Evolutionary conservation across 768 basidiomycete genomes (phyloP).

Genomic region (Trametes gibbosa): DNA sequence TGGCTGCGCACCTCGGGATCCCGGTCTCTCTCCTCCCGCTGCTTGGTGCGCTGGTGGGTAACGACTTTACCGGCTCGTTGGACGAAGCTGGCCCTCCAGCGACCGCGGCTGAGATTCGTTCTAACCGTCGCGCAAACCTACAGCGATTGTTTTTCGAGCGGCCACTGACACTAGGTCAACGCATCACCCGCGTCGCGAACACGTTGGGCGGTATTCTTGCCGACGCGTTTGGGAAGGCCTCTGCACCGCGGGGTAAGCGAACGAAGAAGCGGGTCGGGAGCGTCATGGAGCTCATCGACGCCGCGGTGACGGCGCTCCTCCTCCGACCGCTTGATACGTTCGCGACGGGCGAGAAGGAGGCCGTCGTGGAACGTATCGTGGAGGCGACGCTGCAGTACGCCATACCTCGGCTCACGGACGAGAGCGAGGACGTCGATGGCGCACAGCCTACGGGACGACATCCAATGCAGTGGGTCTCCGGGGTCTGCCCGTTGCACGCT

Average conservation of each 20-base stretch:
- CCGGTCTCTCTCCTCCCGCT: slow-evolving; percentile 74
- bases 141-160: slow-evolving; percentile 70
- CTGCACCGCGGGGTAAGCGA: slow-evolving; percentile 28
- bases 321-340: slow-evolving; percentile 45
- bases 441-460: too few relatives aligned
- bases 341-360: slow-evolving; percentile 61
- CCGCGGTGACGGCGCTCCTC: slow-evolving; percentile 59
- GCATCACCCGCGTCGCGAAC: slow-evolving; percentile 62
- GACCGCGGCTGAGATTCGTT: slow-evolving; percentile 43
- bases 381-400: slow-evolving; percentile 77
- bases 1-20: slow-evolving; percentile 65
- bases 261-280: slow-evolving; percentile 56
- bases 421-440: neutral
- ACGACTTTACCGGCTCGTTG: slow-evolving; percentile 61
- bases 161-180: slow-evolving; percentile 52
- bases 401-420: slow-evolving; percentile 56
- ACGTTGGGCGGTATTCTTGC: slow-evolving; percentile 56
- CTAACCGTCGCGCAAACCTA: slow-evolving; percentile 28
- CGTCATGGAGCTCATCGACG: slow-evolving; percentile 77
- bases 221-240: slow-evolving; percentile 34
- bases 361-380: slow-evolving; percentile 64
- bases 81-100: slow-evolving; percentile 19
- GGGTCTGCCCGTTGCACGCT: slow-evolving; percentile 61
- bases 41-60: slow-evolving; percentile 75
- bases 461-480: slow-evolving; percentile 55